A percentile compares a stretch with the other conserved stretches of the same genome.
These are phyloP conservation scores for Huiozyma sinensis DNA, from an alignment of 805 yeast species.

Conservation along the genomic window DNA sequence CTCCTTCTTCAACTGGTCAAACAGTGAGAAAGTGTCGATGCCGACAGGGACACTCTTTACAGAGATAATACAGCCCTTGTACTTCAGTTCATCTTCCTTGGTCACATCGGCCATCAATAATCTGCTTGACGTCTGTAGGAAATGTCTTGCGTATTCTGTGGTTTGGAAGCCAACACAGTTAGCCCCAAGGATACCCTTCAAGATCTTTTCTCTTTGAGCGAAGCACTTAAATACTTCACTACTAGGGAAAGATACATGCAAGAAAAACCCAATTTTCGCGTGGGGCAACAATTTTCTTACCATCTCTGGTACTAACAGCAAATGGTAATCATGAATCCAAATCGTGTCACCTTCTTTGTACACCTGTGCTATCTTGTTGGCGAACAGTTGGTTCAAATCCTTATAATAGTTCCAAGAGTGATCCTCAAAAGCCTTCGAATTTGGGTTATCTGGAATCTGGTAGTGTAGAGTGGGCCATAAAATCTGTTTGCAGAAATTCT, in stretches of 20 bases:
- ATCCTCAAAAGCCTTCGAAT: conserved; percentile 88
- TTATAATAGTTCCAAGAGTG: conserved; percentile 87
- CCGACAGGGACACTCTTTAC: conserved; percentile 66
- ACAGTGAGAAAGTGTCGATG: conserved; percentile 55
- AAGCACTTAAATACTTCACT: conserved; percentile 90
- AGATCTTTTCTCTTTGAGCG: conserved; percentile 69
- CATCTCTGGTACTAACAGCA: conserved; percentile 78
- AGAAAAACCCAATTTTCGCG: conserved; percentile 83
- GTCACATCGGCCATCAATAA: conserved; percentile 75
- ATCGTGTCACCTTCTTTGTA: conserved; percentile 69
- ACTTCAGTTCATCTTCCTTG: conserved; percentile 39
- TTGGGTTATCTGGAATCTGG: conserved; percentile 92
- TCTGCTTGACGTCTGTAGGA: conserved; percentile 80
- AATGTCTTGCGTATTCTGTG: conserved; percentile 87
- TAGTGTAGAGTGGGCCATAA: conserved; percentile 93
- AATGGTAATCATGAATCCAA: conserved; percentile 93
- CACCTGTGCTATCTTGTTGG: conserved; percentile 56
- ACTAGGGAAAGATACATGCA: conserved; percentile 92
- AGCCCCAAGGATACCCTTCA: conserved; percentile 82
- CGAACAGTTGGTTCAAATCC: conserved; percentile 63
- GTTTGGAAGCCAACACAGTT: conserved; percentile 85
- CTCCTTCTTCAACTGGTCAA: conserved; percentile 34
- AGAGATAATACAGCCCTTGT: conserved; percentile 45
- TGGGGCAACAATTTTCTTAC: conserved; percentile 62
- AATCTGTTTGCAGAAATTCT: conserved; percentile 84